Conservation (phyloP, 2,329 filamentous ascomycete genomes). For the Fusarium sp. region DNA sequence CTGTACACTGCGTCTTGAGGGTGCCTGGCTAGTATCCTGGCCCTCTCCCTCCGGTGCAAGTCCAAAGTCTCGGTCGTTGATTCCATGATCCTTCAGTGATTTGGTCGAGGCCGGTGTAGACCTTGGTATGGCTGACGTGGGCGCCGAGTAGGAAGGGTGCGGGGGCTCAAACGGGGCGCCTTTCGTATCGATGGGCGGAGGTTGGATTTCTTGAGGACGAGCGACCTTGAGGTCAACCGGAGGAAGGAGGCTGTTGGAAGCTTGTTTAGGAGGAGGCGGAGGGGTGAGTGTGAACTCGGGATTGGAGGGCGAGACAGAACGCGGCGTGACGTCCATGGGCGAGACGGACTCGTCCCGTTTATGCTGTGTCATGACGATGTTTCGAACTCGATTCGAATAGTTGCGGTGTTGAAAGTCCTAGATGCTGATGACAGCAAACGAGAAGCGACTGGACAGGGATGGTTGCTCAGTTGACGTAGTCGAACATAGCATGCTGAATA, state of each 20-base stretch:
- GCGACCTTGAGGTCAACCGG: constrained; percentile 33
- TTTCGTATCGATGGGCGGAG: constrained; percentile 25
- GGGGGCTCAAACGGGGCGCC: constrained; percentile 14
- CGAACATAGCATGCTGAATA: constrained; percentile 40
- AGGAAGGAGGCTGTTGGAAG: constrained; percentile 36
- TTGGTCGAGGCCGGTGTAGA: constrained; percentile 39
- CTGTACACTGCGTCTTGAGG: constrained; percentile 73
- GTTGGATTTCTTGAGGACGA: background rate
- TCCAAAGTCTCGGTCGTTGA: constrained; percentile 37
- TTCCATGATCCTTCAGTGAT: constrained; percentile 36
- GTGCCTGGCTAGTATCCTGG: constrained; percentile 27
- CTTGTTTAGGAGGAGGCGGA: constrained; percentile 26
- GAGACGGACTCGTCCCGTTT: constrained; percentile 37
- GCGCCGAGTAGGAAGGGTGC: constrained; percentile 15
- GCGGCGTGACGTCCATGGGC: constrained; percentile 35
- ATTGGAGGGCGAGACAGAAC: constrained; percentile 36
- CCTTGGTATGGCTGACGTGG: constrained; percentile 30
- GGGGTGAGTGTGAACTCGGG: constrained; percentile 24
- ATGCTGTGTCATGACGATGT: constrained; percentile 37
- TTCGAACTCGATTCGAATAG: constrained; percentile 19
- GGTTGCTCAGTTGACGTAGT: constrained; percentile 27
- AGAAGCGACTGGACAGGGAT: constrained; percentile 8
- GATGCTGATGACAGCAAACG: constrained; percentile 13
- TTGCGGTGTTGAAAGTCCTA: constrained; percentile 2
- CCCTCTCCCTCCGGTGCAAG: constrained; percentile 16